Evolutionary conservation across 495 filamentous ascomycete genomes (phyloP).

Genomic region (Lentithecium fluviatile): DNA sequence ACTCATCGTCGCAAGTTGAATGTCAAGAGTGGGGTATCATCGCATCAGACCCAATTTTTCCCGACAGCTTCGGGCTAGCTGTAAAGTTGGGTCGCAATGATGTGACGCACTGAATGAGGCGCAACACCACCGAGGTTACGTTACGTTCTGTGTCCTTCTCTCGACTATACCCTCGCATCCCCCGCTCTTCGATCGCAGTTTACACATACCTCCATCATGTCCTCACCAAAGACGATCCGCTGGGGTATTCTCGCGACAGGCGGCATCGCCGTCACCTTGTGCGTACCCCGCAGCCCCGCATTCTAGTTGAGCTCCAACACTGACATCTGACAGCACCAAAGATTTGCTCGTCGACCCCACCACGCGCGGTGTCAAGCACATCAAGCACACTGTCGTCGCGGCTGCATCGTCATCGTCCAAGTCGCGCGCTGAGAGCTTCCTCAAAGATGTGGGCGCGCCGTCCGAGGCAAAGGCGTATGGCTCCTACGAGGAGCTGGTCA

Average conservation of each 20-base stretch:
- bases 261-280: conserved; percentile 32
- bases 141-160: background rate
- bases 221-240: conserved; percentile 50
- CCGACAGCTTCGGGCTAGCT: too few species aligned
- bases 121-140: too few species aligned
- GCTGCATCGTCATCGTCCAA: conserved; percentile 78
- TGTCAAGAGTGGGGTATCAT: too few species aligned
- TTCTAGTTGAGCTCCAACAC: background rate
- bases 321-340: conserved; percentile 49
- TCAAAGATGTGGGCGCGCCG: conserved; percentile 64
- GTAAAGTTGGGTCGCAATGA: too few species aligned
- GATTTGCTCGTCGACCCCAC: conserved; percentile 79
- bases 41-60: too few species aligned
- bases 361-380: conserved; percentile 67
- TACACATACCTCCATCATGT: conserved; percentile 26
- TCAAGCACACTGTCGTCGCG: conserved; percentile 76
- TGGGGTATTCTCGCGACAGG: conserved; percentile 69
- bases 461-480: conserved; percentile 72
- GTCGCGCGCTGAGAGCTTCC: conserved; percentile 68
- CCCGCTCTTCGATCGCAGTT: background rate
- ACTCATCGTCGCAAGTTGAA: too few species aligned
- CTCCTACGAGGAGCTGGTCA: conserved; percentile 76
- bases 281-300: conserved; percentile 3
- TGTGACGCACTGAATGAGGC: too few species aligned
- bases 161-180: background rate